A percentile compares a stretch with the other conserved stretches of the same genome.
Conservation (phyloP, 345 rosid genomes). For the Gynandropsis gynandra region DNA sequence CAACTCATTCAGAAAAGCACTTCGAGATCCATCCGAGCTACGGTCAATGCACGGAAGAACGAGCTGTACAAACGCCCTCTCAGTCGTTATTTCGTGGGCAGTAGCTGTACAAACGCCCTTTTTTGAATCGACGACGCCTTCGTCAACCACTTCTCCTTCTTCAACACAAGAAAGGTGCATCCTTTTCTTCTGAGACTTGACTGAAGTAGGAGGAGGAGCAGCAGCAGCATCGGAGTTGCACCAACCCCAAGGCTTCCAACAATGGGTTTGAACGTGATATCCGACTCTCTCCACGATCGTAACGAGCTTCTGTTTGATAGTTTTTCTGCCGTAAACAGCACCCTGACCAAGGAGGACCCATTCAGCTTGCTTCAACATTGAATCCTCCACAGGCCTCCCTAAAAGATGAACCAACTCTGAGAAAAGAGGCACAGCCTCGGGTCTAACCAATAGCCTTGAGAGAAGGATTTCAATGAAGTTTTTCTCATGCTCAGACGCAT, state of each 20-base stretch:
- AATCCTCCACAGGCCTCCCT: constrained; percentile 92
- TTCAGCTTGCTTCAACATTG: constrained; percentile 81
- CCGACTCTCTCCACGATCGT: constrained; percentile 72
- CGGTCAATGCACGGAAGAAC: constrained; percentile 97
- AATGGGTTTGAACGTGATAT: constrained; percentile 67
- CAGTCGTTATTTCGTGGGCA: constrained; percentile 54
- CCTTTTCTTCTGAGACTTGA: constrained; percentile 48
- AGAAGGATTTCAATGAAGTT: constrained; percentile 79
- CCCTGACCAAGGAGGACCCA: constrained; percentile 89
- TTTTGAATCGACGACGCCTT: constrained; percentile 43
- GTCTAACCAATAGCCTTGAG: constrained; percentile 90
- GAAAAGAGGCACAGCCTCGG: constrained; percentile 92
- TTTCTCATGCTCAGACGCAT: constrained; percentile 86
- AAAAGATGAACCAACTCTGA: constrained; percentile 94
- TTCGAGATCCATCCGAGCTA: constrained; percentile 81
- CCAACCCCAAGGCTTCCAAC: constrained; percentile 98
- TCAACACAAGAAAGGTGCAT: constrained; percentile 55
- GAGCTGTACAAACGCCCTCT: constrained; percentile 77
- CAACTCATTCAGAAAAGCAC: constrained; percentile 82
- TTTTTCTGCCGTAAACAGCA: constrained; percentile 87
- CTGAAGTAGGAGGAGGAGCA: constrained; percentile 24
- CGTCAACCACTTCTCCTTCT: constrained; percentile 86
- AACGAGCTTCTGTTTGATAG: constrained; percentile 77
- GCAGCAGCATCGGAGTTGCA: constrained; percentile 37
- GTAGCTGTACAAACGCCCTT: constrained; percentile 32